A percentile compares a stretch with the other conserved stretches of the same genome.
These are phyloP conservation scores for Discostella stelligeroides DNA, from an alignment of 108 stramenopile genomes.

Conservation along the genomic window DNA sequence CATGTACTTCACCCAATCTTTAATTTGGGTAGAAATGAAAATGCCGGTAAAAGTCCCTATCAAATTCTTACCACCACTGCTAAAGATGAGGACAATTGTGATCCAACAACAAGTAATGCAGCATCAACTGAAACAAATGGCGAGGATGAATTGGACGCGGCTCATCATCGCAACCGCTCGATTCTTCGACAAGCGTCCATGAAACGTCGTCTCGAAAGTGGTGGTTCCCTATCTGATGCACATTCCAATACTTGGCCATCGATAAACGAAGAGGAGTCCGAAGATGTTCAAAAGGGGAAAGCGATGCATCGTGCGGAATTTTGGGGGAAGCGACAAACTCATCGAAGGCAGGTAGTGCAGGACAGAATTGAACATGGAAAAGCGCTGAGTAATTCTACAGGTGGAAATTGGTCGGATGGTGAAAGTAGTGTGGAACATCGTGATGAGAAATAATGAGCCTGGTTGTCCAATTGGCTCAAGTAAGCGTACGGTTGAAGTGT, in stretches of 20 bases:
- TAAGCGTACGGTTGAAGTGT: no score
- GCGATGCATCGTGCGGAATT: constrained; percentile 31
- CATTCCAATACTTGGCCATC: constrained; percentile 43
- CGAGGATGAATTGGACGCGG: constrained; percentile 34
- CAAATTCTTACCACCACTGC: constrained; percentile 24
- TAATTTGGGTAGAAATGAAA: constrained; percentile 48
- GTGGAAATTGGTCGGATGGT: constrained; percentile 70
- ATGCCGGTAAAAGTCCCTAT: constrained; percentile 49
- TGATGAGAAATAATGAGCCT: no score
- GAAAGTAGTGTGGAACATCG: not conserved
- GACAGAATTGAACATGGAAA: constrained; percentile 39
- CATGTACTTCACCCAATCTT: constrained; percentile 81
- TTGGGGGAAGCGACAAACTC: constrained; percentile 32
- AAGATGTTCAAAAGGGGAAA: constrained; percentile 12
- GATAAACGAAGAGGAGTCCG: constrained; percentile 9
- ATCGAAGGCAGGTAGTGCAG: constrained; percentile 55
- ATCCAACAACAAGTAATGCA: not conserved
- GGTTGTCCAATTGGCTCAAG: no score
- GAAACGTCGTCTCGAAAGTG: constrained; percentile 40
- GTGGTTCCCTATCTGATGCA: constrained; percentile 38
- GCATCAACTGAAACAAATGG: not conserved
- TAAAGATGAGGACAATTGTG: constrained; percentile 12
- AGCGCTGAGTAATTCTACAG: constrained; percentile 71
- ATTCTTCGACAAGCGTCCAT: constrained; percentile 36
- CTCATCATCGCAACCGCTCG: constrained; percentile 30